Evolutionary conservation across 768 basidiomycete species (phyloP).

Genomic region (Cantharellus anzutake): DNA sequence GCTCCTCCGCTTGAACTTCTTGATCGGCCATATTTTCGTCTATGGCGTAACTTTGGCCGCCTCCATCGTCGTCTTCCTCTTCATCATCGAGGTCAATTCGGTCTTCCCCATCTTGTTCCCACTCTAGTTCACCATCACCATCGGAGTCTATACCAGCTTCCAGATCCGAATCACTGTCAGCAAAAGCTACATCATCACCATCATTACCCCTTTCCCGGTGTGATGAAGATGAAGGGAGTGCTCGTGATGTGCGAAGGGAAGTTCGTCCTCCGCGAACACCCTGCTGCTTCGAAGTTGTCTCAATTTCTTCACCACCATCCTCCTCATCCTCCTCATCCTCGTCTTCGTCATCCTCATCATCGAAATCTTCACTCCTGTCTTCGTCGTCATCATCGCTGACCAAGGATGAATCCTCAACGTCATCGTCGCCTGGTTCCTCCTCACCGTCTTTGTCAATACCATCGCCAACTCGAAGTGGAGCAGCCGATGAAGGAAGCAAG

Average conservation of each 20-base stretch:
- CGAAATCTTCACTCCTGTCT: conserved; percentile 12
- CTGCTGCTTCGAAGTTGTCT: conserved; percentile 3
- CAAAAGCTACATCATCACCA: conserved; percentile 37
- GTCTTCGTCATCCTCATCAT: conserved; percentile 17
- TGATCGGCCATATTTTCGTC: no score
- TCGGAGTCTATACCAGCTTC: conserved; percentile 63
- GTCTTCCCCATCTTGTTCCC: conserved; percentile 30
- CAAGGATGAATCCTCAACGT: conserved; percentile 13
- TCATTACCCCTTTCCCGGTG: conserved; percentile 16
- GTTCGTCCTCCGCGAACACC: conserved; percentile 24
- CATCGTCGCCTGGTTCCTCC: conserved; percentile 21
- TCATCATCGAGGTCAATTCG: conserved; percentile 25
- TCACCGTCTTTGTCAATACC: conserved; percentile 19
- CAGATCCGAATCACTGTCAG: conserved; percentile 64
- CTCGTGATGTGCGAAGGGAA: conserved; percentile 24
- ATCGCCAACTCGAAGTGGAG: conserved; percentile 30
- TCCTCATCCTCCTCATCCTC: conserved; percentile 17
- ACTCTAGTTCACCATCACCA: conserved; percentile 16
- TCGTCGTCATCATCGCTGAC: conserved; percentile 13
- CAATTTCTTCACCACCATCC: conserved; percentile 14
- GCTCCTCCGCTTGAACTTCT: conserved; percentile 18
- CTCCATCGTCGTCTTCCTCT: conserved; percentile 17
- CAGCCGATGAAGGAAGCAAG: conserved; percentile 67
- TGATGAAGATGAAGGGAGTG: conserved; percentile 23
- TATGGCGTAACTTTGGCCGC: no score